phyloP scores from a whole-genome alignment of 2,329 filamentous ascomycete species.

The Neonectria magnoliae region DNA sequence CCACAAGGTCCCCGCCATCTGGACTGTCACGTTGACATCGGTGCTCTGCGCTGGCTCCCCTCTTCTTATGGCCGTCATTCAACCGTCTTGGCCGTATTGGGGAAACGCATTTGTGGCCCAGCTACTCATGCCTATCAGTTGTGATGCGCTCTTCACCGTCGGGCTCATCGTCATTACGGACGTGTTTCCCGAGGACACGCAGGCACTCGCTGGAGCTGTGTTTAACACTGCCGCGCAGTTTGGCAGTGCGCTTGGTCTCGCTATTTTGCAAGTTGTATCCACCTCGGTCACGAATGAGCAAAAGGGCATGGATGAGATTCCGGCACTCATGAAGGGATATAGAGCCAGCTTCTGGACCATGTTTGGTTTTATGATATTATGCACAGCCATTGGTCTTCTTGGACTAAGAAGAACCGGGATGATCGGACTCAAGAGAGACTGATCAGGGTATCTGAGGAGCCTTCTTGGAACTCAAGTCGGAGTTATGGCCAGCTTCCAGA shows the following conservation, averaged over 20 bases:
- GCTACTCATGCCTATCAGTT: slow-evolving; percentile 53
- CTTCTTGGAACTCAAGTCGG: neutral
- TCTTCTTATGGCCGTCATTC: slow-evolving; percentile 64
- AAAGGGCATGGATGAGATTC: slow-evolving; percentile 33
- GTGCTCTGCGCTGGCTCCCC: slow-evolving; percentile 57
- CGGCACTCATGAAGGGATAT: slow-evolving; percentile 59
- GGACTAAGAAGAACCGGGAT: slow-evolving; percentile 56
- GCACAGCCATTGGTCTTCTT: slow-evolving; percentile 49
- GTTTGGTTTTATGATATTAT: slow-evolving; percentile 58
- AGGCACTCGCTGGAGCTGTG: slow-evolving; percentile 68
- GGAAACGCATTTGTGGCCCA: slow-evolving; percentile 55
- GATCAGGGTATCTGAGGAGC: neutral
- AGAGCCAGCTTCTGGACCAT: slow-evolving; percentile 61
- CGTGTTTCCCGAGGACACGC: slow-evolving; percentile 64
- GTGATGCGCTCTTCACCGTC: slow-evolving; percentile 65
- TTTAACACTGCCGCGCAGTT: slow-evolving; percentile 69
- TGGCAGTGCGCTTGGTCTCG: slow-evolving; percentile 60
- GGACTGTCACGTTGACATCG: slow-evolving; percentile 52
- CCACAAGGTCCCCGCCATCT: slow-evolving; percentile 52
- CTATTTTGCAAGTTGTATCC: slow-evolving; percentile 58
- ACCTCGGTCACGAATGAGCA: slow-evolving; percentile 49
- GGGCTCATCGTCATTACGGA: slow-evolving; percentile 64
- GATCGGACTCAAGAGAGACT: slow-evolving; percentile 58
- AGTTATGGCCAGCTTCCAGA: neutral
- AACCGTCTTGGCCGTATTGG: slow-evolving; percentile 63